These are phyloP conservation scores for Yamadazyma insecticola DNA, from an alignment of 805 yeast genomes.

Conservation along the genomic window DNA sequence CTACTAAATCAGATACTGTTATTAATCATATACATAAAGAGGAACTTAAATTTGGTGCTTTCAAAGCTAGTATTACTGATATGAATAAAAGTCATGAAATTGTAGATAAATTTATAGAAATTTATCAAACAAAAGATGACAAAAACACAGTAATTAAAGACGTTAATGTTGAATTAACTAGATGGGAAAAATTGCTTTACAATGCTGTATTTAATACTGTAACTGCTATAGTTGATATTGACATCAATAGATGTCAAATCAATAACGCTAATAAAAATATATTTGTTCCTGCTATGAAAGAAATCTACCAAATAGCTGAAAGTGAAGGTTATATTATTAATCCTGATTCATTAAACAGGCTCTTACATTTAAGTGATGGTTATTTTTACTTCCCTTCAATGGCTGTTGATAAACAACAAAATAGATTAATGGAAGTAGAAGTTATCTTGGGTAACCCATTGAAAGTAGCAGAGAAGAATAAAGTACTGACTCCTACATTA, in stretches of 20 bases:
- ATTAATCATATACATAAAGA: slow-evolving; percentile 18
- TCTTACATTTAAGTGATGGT: slow-evolving; percentile 48
- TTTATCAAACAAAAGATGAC: slow-evolving; percentile 25
- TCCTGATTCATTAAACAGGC: slow-evolving; percentile 41
- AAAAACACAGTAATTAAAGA: slow-evolving; percentile 20
- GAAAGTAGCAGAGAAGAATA: slow-evolving; percentile 33
- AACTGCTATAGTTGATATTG: slow-evolving; percentile 29
- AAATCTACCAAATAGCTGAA: slow-evolving; percentile 59
- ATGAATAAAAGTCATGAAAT: slow-evolving; percentile 5
- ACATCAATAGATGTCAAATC: slow-evolving; percentile 33
- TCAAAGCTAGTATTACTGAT: slow-evolving; percentile 11
- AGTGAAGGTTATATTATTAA: slow-evolving; percentile 61
- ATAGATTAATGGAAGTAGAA: slow-evolving; percentile 36
- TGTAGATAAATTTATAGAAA: slow-evolving; percentile 10
- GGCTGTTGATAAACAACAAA: slow-evolving; percentile 34
- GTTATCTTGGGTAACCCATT: slow-evolving; percentile 37
- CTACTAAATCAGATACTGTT: slow-evolving; percentile 23
- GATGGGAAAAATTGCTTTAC: slow-evolving; percentile 39
- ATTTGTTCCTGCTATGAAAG: slow-evolving; percentile 60
- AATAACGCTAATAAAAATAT: slow-evolving; percentile 24
- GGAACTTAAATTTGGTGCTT: slow-evolving; percentile 18
- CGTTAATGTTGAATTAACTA: slow-evolving; percentile 22
- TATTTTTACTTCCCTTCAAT: slow-evolving; percentile 39
- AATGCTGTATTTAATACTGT: slow-evolving; percentile 33
- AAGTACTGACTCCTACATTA: slow-evolving; percentile 54